These are phyloP conservation scores for Sporothrix schenckii DNA, from an alignment of 2,329 filamentous ascomycete species.

Conservation along the genomic window DNA sequence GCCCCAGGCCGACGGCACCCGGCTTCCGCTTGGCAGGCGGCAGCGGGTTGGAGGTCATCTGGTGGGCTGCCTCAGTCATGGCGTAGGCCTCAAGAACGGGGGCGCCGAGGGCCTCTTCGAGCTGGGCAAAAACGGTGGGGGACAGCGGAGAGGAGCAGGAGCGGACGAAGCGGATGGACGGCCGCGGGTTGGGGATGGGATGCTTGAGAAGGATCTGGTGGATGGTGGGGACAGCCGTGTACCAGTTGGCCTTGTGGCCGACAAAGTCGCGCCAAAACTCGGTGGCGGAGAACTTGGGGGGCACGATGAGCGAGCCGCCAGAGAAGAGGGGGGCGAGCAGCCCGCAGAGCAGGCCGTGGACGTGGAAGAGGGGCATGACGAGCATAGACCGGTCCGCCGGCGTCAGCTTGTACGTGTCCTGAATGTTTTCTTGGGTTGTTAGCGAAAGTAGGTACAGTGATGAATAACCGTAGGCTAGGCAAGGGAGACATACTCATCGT, in stretches of 20 bases:
- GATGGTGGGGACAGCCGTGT: slow-evolving; percentile 90
- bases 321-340: slow-evolving; percentile 76
- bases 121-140: slow-evolving; percentile 77
- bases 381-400: slow-evolving; percentile 76
- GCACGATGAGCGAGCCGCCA: slow-evolving; percentile 78
- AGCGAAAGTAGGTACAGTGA: neutral
- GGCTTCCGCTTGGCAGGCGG: slow-evolving; percentile 74
- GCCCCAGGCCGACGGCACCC: slow-evolving; percentile 78
- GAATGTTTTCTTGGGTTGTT: slow-evolving; percentile 65
- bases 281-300: slow-evolving; percentile 75
- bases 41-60: slow-evolving; percentile 77
- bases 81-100: slow-evolving; percentile 88
- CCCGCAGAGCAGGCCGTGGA: slow-evolving; percentile 82
- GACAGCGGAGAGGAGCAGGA: slow-evolving; percentile 84
- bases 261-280: slow-evolving; percentile 82
- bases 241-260: slow-evolving; percentile 80
- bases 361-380: slow-evolving; percentile 90
- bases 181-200: slow-evolving; percentile 67
- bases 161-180: slow-evolving; percentile 80
- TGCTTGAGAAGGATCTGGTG: slow-evolving; percentile 84
- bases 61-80: slow-evolving; percentile 88
- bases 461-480: neutral
- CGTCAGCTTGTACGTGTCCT: slow-evolving; percentile 73
- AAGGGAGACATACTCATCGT: slow-evolving; percentile 66
- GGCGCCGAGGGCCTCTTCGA: slow-evolving; percentile 74